Base-by-base conservation (phyloP, 176 grass and related monocot species). In the Oryza meridionalis region DNA sequence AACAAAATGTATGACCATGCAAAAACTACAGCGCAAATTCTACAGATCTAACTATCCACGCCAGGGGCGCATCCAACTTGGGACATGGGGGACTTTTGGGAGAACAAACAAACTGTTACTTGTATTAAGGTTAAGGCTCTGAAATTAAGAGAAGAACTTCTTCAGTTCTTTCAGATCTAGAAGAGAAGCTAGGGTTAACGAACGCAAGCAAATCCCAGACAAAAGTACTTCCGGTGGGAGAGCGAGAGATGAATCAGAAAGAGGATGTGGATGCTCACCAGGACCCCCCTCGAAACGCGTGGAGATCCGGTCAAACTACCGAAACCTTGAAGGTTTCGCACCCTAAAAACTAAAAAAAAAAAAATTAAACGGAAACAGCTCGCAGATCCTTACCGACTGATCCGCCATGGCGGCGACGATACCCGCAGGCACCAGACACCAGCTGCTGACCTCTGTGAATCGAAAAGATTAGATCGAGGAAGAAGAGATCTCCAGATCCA, bases 361-460 rank as follows among this genome's bases (percentile, higher is more conserved):
- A 1, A 58, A 2, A 31, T 31, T 8, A 15, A 27, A 8, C 49
- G 12, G 21, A 72, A 75, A 51, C 9, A 87, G 12, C 2, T 65
- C 15, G n/a, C 10, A 21, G 44, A 35, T 8, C 32, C 76, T 90
- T 80, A 90, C 84, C 64, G 89, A 90, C 50, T 87, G 75, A 40
- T 90, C 84, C 80, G 49, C 88, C 88, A 90, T 90, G 80, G 50
- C 31, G 40, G 64, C 6, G 13, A 67, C 69, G 17, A 44, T 0
- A 32, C 83, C 75, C 50, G 29, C 29, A 31, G 38, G 38, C 40
- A 38, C 76, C 69, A 75, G 43, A 33, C 74, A 70, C 50, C 65
- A 7, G 24, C 65, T 47, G 29, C 74, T 49, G 61, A 17, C 4
- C 69, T 40, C 72, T 27, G 75, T 63, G 63, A 9, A 87, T 43